Percentiles rank a stretch among this genome's conserved stretches.
phyloP scores from a whole-genome alignment of 192 early-diverging fungal species.

The Podila epicladia region DNA sequence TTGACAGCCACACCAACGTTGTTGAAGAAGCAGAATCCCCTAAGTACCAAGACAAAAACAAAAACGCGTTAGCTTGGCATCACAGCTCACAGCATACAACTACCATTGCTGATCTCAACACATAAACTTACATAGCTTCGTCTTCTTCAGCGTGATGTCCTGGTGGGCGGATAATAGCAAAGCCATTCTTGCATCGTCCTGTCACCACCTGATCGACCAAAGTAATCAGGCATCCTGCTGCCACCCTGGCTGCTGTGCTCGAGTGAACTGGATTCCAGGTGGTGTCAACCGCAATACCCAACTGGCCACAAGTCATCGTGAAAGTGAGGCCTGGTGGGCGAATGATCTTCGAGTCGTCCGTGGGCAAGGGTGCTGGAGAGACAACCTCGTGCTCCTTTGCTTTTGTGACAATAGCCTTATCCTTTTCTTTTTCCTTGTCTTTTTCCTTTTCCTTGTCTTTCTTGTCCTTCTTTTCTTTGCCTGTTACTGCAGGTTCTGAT shows the following conservation, averaged over 20 bases:
- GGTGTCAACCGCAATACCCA: conserved; percentile 58
- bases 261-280: conserved; percentile 52
- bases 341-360: conserved; percentile 21
- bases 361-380: conserved; percentile 23
- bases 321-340: conserved; percentile 52
- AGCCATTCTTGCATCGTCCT: conserved; percentile 68
- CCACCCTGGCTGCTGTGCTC: conserved; percentile 53
- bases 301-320: conserved; percentile 62
- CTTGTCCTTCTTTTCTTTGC: conserved; percentile 18
- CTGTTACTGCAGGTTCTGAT: background rate
- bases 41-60: conserved; percentile 3
- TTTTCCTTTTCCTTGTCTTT: background rate
- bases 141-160: conserved; percentile 84
- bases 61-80: too few relatives aligned
- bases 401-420: conserved; percentile 9
- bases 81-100: background rate
- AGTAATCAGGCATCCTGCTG: conserved; percentile 62
- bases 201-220: conserved; percentile 66
- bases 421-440: conserved; percentile 6
- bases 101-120: background rate
- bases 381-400: conserved; percentile 26
- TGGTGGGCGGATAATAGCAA: conserved; percentile 80
- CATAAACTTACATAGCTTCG: conserved; percentile 54
- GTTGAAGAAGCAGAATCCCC: conserved; percentile 83
- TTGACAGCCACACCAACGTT: conserved; percentile 80